Evolutionary conservation across 352 stramenopile genomes (phyloP), one percentile per base, ranked within the genome.

Genomic region (Thraustotheca clavata): DNA sequence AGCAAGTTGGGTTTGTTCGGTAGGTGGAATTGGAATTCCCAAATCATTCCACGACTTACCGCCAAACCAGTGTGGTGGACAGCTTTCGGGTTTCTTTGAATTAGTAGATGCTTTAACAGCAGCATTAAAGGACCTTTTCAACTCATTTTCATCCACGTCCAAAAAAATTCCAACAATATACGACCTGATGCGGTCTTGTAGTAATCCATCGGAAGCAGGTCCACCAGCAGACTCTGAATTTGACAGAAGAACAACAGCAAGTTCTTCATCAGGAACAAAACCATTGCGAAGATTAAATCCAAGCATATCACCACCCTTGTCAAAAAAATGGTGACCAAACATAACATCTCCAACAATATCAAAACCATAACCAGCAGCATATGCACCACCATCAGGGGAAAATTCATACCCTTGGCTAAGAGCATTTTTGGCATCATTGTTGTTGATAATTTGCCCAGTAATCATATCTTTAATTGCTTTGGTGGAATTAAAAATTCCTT

Each of bases 131-230:
- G 71, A 71, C 5, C 68, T 67, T 47, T 86, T 79, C 26, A 89
- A 60, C 27, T 86, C 73, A 14, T 71, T 41, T 52, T 75, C 83
- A 1, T 78, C 77, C 0, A 87, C 76, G 38, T 88, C 77, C 9
- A 89, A 65, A 33, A 89, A 86, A 27, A 89, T 71, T 0, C 80
- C 80, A 52, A 87, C 75, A 9, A 88, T 59, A 65, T 89, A 88
- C 41, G 74, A 80, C 5, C 80, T 76, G 27, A 84, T 79, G 62
- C 86, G 80, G 52, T 89, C 79, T 54, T 87, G 74, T 49, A 76
- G 81, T 11, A 52, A 52, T 3, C 12, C 43, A 24, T 1, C 7
- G 12, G n/a, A 24, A 24, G 43, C 43, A 18, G 24, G 9, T 35
- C 43, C 43, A 18, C 43, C 9, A 20, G 38, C 38, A 20, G 9